Evolutionary conservation across 139 green algal species (phyloP).

Genomic region (Pycnococcus provasolii): DNA sequence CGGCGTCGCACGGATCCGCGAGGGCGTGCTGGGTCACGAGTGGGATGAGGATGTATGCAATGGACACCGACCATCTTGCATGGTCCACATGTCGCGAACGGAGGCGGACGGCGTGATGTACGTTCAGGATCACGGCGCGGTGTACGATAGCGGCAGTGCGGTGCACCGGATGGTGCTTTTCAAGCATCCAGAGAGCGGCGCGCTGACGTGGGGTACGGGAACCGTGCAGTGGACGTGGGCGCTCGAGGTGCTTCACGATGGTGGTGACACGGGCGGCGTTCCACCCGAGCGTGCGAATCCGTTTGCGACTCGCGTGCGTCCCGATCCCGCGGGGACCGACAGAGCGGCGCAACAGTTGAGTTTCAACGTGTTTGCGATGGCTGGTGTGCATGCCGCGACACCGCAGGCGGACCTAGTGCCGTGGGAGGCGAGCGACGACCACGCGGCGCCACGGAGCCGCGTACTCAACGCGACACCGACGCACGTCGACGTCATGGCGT

Average conservation of each 20-base stretch:
- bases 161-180: neutral
- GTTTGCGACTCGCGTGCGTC: neutral
- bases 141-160: slow-evolving; percentile 4
- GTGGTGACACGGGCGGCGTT: neutral
- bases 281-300: slow-evolving; percentile 9
- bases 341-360: neutral
- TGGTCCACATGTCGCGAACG: neutral
- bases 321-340: neutral
- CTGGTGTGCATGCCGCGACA: neutral
- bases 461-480: neutral
- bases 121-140: slow-evolving; percentile 2
- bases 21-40: slow-evolving; percentile 4
- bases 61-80: neutral
- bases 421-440: neutral
- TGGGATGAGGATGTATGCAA: slow-evolving; percentile 12
- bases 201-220: neutral
- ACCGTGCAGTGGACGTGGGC: slow-evolving; percentile 12
- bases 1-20: neutral
- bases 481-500: slow-evolving; percentile 1
- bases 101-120: slow-evolving; percentile 2
- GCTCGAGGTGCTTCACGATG: neutral
- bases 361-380: neutral
- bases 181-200: neutral
- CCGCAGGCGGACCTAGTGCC: neutral
- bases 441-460: neutral